Evolutionary conservation across 2,329 filamentous ascomycete genomes (phyloP).

Genomic region (Ambrosiella beaveri): DNA sequence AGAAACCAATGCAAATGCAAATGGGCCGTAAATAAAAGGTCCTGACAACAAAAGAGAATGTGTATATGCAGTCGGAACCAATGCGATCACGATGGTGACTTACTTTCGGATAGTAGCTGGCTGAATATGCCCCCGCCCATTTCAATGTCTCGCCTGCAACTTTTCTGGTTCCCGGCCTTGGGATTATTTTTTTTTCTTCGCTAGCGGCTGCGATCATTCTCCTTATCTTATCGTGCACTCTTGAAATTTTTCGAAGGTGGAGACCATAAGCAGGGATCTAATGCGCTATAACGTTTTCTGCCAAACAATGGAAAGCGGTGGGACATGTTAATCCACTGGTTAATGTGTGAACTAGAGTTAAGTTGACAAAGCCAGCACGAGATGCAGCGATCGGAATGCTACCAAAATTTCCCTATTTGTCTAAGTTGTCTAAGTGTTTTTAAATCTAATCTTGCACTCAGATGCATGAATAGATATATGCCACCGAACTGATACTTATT

Average conservation of each 20-base stretch:
- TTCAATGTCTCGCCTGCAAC: not conserved
- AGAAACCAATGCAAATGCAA: not conserved
- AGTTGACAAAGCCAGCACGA: not conserved
- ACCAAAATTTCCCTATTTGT: no score
- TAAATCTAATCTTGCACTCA: no score
- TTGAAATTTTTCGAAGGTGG: slow-evolving; percentile 12
- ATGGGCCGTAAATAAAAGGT: no score
- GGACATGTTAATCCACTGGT: not conserved
- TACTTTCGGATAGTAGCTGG: not conserved
- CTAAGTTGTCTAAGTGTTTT: no score
- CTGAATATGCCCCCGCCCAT: no score
- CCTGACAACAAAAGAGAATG: no score
- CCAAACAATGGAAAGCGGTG: slow-evolving; percentile 5
- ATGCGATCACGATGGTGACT: not conserved
- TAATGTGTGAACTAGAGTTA: not conserved
- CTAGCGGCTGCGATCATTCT: not conserved
- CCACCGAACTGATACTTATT: no score
- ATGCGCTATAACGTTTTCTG: slow-evolving; percentile 10
- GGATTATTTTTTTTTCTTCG: not conserved
- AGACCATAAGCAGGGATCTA: slow-evolving; percentile 1
- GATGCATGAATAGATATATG: no score
- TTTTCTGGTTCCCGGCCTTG: not conserved
- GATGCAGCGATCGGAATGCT: no score
- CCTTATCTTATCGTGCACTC: slow-evolving; percentile 1
- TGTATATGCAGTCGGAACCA: not conserved